Base-by-base conservation (phyloP, 2,329 filamentous ascomycete species). In the Leptographium wingfieldii region DNA sequence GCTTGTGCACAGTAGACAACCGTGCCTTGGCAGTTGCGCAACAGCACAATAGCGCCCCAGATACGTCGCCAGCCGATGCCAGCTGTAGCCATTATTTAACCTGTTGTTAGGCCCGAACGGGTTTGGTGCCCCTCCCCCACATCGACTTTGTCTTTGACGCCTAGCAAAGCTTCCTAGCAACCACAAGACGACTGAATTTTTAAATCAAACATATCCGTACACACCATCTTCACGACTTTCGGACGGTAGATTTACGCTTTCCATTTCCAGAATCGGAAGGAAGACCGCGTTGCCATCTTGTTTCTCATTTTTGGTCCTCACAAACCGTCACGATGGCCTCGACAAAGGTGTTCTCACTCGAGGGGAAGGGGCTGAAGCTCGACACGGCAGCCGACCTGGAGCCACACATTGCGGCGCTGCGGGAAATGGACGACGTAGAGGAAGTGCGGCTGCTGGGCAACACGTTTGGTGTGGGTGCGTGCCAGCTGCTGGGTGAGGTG, bases 341-440 rank as follows among this genome's bases (percentile, higher is more conserved):
- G 33, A 70, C 73, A 60, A 91, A 88, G 72, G 72, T 90, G 69
- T 97, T 96, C 76, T 92, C 91, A 67, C 84, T 97, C 66, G 89
- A 95, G 74, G 91, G 89, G 73, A 94, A 88, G 77, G 87, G 87
- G 69, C 82, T 97, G 68, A 96, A 96, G 80, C 88, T 99, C 70
- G 86, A 95, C 77, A 90, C 86, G 49, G 90, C 89, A 57, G 87
- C 84, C 65, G 91, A 97, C 73, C 82, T 97, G 63, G 88, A 94
- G 73, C 78, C 88, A 65, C 86, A 96, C 73, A 88, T 96, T 69
- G 81, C 86, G 66, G 80, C 82, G 56, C 83, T 99, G 63, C 78
- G 83, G 64, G 82, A 84, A 61, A 86, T 85, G 74, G 74, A 82
- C 60, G 81, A 91, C 68, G 80, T 95, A 60, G 90, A 95, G 70